phyloP scores from a whole-genome alignment of 2,329 filamentous ascomycete species.

The Chaetomiaceae sp. region DNA sequence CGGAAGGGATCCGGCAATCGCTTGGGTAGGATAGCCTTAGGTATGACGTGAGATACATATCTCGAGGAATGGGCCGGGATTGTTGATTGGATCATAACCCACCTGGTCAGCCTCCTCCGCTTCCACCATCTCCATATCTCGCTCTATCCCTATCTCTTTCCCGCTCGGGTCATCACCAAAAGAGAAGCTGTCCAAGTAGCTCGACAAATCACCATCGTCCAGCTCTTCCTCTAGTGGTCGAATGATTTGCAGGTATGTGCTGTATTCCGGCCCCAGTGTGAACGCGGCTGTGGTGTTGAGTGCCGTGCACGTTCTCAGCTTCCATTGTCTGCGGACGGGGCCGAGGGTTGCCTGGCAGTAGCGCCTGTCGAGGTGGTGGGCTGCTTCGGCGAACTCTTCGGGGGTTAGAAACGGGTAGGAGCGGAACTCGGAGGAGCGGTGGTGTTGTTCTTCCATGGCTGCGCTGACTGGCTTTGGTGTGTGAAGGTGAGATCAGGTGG shows the following conservation, averaged over 20 bases:
- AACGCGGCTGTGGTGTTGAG: conserved; percentile 42
- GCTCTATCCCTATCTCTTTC: not conserved
- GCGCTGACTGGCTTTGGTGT: not conserved
- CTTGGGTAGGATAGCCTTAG: conserved; percentile 16
- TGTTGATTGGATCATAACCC: conserved; percentile 18
- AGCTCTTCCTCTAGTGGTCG: conserved; percentile 45
- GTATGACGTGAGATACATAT: conserved; percentile 8
- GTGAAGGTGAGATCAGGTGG: not conserved
- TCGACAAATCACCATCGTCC: conserved; percentile 44
- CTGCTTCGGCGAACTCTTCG: conserved; percentile 62
- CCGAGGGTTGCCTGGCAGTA: conserved; percentile 58
- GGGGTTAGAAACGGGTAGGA: conserved; percentile 58
- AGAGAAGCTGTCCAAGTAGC: conserved; percentile 43
- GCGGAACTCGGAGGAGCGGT: conserved; percentile 37
- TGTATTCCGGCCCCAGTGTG: conserved; percentile 39
- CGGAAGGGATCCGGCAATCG: conserved; percentile 1
- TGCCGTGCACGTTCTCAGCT: conserved; percentile 49
- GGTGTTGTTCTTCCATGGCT: not conserved
- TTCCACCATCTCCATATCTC: conserved; percentile 45
- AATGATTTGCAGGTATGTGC: conserved; percentile 55
- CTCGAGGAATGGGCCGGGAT: no score
- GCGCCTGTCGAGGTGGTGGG: conserved; percentile 56
- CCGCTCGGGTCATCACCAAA: conserved; percentile 29
- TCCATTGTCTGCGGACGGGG: conserved; percentile 50
- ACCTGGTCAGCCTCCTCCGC: conserved; percentile 52